Evolutionary conservation across 495 filamentous ascomycete species (phyloP), one percentile per base, ranked within the genome.

Genomic region (Apodospora peruviana): DNA sequence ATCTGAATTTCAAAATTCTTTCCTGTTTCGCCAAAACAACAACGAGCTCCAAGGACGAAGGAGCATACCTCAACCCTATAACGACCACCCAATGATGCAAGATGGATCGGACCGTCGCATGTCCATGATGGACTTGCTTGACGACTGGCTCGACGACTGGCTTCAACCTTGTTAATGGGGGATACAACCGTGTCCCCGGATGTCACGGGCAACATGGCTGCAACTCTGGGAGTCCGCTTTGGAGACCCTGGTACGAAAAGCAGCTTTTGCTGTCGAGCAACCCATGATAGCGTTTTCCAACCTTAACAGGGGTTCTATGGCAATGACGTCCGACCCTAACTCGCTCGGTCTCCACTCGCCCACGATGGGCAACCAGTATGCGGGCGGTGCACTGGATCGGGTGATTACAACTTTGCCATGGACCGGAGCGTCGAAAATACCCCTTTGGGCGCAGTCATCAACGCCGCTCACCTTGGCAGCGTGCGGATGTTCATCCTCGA

Each of bases 1-100:
- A n/a, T n/a, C n/a, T n/a, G n/a, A n/a, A n/a, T n/a, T n/a, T n/a
- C n/a, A n/a, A n/a, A n/a, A n/a, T n/a, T n/a, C n/a, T n/a, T n/a
- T n/a, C n/a, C n/a, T n/a, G n/a, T n/a, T 85, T 40, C 71, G 67
- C 47, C 76, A 78, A 43, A 84, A 83, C 50, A 69, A 69, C 3
- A 66, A 74, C 49, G 76, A 75, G 46, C 65, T 83, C 21, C 68
- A 74, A 16, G 66, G 80, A 17, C 65, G 82, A 37, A 71, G 73
- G 59, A 85, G 81, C 61, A 57, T 81, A 48, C 76, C 80, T 5
- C 71, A 75, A 12, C 67, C 67, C 25, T 79, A 70, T 46, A 20
- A 54, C 3, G 50, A 22, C n/a, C n/a, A n/a, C 22, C 55, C 60
- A 14, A 56, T 67, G 21, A 27, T 50, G 9, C 59, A 61, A 29